phyloP scores from a whole-genome alignment of 2,329 filamentous ascomycete species.

The Emmonsiellopsis sp. region DNA sequence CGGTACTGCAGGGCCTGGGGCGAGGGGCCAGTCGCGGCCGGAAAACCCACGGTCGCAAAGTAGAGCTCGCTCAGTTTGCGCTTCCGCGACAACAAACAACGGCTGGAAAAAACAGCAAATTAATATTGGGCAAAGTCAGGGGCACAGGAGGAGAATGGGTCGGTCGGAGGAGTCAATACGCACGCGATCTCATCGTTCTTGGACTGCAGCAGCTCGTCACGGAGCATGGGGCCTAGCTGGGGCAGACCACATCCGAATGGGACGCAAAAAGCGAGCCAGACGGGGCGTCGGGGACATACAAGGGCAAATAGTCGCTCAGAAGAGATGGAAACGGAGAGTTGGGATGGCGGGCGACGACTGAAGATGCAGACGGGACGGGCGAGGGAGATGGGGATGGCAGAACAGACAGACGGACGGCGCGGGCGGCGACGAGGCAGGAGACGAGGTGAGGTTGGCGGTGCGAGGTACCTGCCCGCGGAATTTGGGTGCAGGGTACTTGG shows the following conservation, averaged over 20 bases:
- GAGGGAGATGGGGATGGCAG: constrained; percentile 18
- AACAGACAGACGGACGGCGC: constrained; percentile 15
- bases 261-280: constrained; percentile 33
- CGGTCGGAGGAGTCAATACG: constrained; percentile 27
- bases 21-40: constrained; percentile 42
- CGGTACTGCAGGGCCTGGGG: constrained; percentile 44
- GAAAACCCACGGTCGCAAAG: constrained; percentile 59
- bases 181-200: constrained; percentile 44
- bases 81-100: constrained; percentile 69
- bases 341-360: constrained; percentile 28
- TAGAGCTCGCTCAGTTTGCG: constrained; percentile 84
- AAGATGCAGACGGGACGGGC: constrained; percentile 23
- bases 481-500: background rate
- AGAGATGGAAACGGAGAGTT: constrained; percentile 34
- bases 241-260: constrained; percentile 42
- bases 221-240: constrained; percentile 40
- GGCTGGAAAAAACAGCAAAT: constrained; percentile 34
- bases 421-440: background rate
- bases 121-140: constrained; percentile 18
- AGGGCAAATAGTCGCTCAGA: constrained; percentile 35
- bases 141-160: constrained; percentile 13
- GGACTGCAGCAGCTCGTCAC: constrained; percentile 40
- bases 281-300: constrained; percentile 32
- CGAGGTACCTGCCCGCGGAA: background rate
- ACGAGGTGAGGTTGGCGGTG: background rate